Conservation (phyloP, 495 filamentous ascomycete genomes). For the Tuber borchii region DNA sequence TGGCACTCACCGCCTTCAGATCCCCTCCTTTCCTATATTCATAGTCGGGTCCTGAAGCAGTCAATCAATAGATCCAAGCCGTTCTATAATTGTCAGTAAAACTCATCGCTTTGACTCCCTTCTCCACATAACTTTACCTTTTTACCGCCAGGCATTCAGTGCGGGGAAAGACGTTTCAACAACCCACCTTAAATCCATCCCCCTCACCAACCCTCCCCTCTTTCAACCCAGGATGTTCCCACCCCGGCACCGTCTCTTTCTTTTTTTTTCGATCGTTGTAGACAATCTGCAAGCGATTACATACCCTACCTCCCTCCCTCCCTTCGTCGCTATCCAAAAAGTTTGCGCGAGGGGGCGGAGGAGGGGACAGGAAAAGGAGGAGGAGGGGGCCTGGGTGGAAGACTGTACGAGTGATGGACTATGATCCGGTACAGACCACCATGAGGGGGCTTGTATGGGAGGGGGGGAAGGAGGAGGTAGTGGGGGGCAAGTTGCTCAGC, state of each 20-base stretch:
- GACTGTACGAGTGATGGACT: neutral
- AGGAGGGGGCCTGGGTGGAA: no score
- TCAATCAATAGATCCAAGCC: neutral
- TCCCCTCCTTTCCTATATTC: neutral
- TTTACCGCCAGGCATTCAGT: neutral
- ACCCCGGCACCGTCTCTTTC: neutral
- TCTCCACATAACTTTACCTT: neutral
- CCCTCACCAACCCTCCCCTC: neutral
- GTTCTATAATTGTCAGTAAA: neutral
- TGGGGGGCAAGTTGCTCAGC: neutral
- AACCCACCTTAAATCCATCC: constrained; percentile 1
- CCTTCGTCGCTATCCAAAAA: neutral
- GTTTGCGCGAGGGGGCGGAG: neutral
- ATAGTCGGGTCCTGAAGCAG: neutral
- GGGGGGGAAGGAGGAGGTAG: neutral
- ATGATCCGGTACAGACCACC: neutral
- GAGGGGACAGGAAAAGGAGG: neutral
- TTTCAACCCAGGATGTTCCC: constrained; percentile 2
- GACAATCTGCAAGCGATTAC: neutral
- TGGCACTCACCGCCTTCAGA: neutral
- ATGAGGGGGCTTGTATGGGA: neutral
- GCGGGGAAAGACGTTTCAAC: constrained; percentile 2
- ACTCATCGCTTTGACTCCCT: neutral
- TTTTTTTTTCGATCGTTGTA: neutral
- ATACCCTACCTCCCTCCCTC: neutral